These are phyloP conservation scores for Deuterostichococcus epilithicus DNA, from an alignment of 139 green algal genomes.

Conservation along the genomic window DNA sequence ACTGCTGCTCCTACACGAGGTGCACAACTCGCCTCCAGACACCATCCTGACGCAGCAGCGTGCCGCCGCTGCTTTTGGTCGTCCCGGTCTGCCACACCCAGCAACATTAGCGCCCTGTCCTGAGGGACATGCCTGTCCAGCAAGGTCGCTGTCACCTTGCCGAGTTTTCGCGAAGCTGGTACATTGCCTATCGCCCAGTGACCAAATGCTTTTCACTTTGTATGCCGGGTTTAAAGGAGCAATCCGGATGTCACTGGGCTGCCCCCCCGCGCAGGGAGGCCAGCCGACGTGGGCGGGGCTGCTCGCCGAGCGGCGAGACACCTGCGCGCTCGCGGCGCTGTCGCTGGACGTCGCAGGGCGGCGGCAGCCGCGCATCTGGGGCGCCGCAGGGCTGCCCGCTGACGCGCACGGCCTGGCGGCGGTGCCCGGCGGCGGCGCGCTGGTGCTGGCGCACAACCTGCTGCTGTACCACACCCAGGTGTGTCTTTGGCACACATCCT, in stretches of 20 bases:
- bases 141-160: no score
- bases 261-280: background rate
- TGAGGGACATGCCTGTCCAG: no score
- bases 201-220: no score
- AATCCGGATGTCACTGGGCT: background rate
- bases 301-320: slow-evolving; percentile 63
- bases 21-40: no score
- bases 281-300: slow-evolving; percentile 78
- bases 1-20: slow-evolving; percentile 84
- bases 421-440: slow-evolving; percentile 64
- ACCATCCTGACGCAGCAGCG: no score
- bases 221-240: no score
- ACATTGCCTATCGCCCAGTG: no score
- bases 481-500: background rate
- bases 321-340: slow-evolving; percentile 67
- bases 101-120: no score
- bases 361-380: slow-evolving; percentile 79
- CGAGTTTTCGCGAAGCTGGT: no score
- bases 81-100: no score
- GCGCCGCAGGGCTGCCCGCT: slow-evolving; percentile 54
- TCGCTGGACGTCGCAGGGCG: slow-evolving; percentile 71
- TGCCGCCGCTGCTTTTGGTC: no score
- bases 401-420: slow-evolving; percentile 66
- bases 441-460: slow-evolving; percentile 75
- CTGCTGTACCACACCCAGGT: slow-evolving; percentile 81